Evolutionary conservation across 306 rosid genomes (phyloP).

Genomic region (Biancaea sappan): DNA sequence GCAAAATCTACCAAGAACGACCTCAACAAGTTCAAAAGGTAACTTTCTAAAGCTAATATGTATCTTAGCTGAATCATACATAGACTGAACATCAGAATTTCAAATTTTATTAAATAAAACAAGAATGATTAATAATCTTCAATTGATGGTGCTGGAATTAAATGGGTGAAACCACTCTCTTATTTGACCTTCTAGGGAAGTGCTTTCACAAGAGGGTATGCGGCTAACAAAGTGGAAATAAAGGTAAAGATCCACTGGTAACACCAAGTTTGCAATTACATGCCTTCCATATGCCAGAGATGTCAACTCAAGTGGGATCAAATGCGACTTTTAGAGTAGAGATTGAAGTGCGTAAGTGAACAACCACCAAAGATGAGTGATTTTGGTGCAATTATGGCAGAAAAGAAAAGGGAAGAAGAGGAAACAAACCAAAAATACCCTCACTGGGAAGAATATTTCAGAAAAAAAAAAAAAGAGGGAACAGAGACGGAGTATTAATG

Average conservation of each 20-base stretch:
- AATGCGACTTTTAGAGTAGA: neutral
- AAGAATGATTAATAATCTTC: neutral
- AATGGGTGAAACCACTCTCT: neutral
- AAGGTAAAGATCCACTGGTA: neutral
- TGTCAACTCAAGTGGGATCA: neutral
- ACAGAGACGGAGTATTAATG: neutral
- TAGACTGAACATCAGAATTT: slow-evolving; percentile 10
- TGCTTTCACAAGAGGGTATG: neutral
- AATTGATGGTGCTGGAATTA: slow-evolving; percentile 14
- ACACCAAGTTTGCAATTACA: slow-evolving; percentile 1
- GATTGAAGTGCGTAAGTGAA: slow-evolving; percentile 1
- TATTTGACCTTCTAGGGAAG: neutral
- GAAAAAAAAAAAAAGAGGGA: neutral
- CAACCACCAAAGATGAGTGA: slow-evolving; percentile 6
- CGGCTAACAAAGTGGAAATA: neutral
- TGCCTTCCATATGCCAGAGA: slow-evolving; percentile 16
- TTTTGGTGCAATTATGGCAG: neutral
- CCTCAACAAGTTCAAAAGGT: neutral
- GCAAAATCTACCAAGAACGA: neutral
- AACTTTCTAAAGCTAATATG: neutral
- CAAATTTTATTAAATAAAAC: slow-evolving; percentile 12
- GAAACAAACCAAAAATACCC: neutral
- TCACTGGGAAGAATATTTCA: neutral
- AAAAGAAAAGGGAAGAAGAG: neutral
- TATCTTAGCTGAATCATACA: neutral